phyloP scores from a whole-genome alignment of 1,139 yeast genomes.

The Yueomyces sp. region DNA sequence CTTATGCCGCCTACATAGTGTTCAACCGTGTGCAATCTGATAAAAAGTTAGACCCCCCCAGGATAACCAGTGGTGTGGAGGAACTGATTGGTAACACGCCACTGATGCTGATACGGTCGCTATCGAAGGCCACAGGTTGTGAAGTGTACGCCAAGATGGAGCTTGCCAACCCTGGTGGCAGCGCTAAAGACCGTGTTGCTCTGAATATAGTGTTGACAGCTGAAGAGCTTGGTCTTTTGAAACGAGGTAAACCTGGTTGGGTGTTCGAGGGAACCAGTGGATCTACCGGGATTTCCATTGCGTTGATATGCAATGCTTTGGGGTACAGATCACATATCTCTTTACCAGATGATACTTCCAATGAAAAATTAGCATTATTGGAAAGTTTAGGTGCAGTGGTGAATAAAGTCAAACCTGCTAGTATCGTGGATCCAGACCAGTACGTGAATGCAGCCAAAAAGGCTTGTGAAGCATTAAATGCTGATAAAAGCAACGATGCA shows the following conservation, averaged over 20 bases:
- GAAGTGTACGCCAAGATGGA: slow-evolving; percentile 81
- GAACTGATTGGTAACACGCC: slow-evolving; percentile 86
- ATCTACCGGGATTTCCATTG: slow-evolving; percentile 89
- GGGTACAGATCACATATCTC: slow-evolving; percentile 89
- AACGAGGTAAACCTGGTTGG: slow-evolving; percentile 36
- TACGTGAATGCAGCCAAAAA: slow-evolving; percentile 79
- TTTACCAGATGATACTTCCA: slow-evolving; percentile 88
- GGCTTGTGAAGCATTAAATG: slow-evolving; percentile 44
- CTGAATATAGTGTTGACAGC: slow-evolving; percentile 64
- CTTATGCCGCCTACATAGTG: neutral
- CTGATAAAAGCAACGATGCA: slow-evolving; percentile 26
- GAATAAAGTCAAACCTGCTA: slow-evolving; percentile 88
- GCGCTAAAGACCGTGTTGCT: slow-evolving; percentile 92
- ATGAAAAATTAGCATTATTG: slow-evolving; percentile 63
- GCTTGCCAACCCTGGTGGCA: slow-evolving; percentile 81
- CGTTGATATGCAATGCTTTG: slow-evolving; percentile 72
- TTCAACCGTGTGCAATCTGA: neutral
- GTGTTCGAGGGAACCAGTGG: slow-evolving; percentile 92
- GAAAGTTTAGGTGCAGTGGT: slow-evolving; percentile 69
- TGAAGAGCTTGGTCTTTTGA: slow-evolving; percentile 44
- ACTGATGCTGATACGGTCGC: slow-evolving; percentile 59
- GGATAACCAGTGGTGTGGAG: slow-evolving; percentile 31
- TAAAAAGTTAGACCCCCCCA: neutral
- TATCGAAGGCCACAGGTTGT: slow-evolving; percentile 68
- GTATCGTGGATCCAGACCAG: slow-evolving; percentile 86